These are phyloP conservation scores for Pseudocercospora macadamiae DNA, from an alignment of 2,329 filamentous ascomycete species.

Conservation along the genomic window DNA sequence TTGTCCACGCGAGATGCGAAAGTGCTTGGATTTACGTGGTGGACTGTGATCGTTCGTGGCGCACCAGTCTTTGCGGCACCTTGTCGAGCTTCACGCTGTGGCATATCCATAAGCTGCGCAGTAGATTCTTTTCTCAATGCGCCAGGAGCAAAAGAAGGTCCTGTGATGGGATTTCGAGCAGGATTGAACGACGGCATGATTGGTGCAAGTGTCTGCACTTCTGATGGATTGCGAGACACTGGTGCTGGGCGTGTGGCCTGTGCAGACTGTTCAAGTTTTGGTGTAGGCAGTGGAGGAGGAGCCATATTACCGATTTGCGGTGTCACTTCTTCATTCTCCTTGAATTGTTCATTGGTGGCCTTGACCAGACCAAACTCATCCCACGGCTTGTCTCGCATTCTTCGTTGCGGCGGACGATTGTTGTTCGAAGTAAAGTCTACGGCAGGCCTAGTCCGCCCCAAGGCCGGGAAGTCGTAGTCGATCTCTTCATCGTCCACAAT, in stretches of 20 bases:
- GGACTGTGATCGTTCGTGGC: conserved; percentile 71
- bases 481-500: conserved; percentile 86
- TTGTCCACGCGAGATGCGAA: conserved; percentile 71
- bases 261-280: conserved; percentile 13
- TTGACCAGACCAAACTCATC: conserved; percentile 81
- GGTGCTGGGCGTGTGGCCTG: conserved; percentile 11
- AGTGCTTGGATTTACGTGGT: conserved; percentile 68
- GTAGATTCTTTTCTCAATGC: conserved; percentile 48
- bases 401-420: conserved; percentile 65
- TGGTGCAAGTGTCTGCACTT: conserved; percentile 22
- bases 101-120: conserved; percentile 42
- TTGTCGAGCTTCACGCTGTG: conserved; percentile 53
- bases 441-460: conserved; percentile 74
- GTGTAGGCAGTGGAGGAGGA: conserved; percentile 19
- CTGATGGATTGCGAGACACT: conserved; percentile 17
- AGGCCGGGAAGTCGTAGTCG: conserved; percentile 80
- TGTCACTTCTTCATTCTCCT: conserved; percentile 63
- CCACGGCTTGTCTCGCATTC: conserved; percentile 75
- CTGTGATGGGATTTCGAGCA: conserved; percentile 55
- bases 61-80: conserved; percentile 57
- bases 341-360: conserved; percentile 68
- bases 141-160: conserved; percentile 50
- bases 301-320: conserved; percentile 25
- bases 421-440: conserved; percentile 78
- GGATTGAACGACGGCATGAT: conserved; percentile 39